These are phyloP conservation scores for Claviceps maximensis DNA, from an alignment of 2,329 filamentous ascomycete species.

Conservation along the genomic window DNA sequence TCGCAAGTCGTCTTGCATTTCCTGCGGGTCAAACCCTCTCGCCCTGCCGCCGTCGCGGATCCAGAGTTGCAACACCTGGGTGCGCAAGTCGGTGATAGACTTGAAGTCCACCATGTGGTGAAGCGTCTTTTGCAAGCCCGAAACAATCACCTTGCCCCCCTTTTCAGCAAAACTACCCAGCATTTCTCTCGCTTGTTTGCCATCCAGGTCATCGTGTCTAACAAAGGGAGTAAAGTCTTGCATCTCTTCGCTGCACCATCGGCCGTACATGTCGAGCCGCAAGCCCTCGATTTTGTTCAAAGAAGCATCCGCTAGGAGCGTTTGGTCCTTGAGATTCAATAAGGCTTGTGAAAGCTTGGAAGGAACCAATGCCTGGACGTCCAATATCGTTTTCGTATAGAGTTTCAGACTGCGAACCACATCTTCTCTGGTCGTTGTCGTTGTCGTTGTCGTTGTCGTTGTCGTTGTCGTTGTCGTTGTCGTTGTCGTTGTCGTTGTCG, in stretches of 20 bases:
- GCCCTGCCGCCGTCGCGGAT: constrained; percentile 53
- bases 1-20: constrained; percentile 56
- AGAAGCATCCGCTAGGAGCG: constrained; percentile 58
- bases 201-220: constrained; percentile 62
- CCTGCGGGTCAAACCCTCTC: constrained; percentile 52
- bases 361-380: constrained; percentile 66
- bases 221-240: constrained; percentile 79
- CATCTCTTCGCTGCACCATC: constrained; percentile 74
- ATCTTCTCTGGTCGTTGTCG: constrained; percentile 22
- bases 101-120: constrained; percentile 51
- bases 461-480: too few relatives aligned
- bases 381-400: constrained; percentile 63
- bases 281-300: constrained; percentile 56
- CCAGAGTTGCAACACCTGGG: constrained; percentile 60
- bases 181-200: constrained; percentile 44
- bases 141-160: constrained; percentile 44
- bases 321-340: constrained; percentile 51
- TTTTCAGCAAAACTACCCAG: constrained; percentile 50
- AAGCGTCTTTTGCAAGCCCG: constrained; percentile 49
- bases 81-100: constrained; percentile 55
- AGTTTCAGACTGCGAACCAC: constrained; percentile 55
- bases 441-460: constrained; percentile 24
- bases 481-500: too few relatives aligned
- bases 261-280: constrained; percentile 62
- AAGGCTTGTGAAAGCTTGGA: constrained; percentile 58